Evolutionary conservation across 345 rosid species (phyloP).

Genomic region (Trapa incisa): DNA sequence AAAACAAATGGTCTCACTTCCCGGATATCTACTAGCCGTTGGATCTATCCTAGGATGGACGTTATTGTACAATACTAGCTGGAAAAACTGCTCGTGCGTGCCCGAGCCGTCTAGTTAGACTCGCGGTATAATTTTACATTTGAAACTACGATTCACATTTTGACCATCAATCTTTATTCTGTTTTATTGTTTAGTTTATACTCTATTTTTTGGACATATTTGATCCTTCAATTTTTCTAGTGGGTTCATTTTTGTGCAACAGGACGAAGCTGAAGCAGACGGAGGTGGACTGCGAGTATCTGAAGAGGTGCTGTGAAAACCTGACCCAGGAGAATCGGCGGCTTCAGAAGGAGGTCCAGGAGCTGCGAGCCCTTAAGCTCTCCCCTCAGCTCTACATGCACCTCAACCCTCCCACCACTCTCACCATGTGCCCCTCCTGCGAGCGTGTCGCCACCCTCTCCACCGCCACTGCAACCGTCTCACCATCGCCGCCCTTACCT

Average conservation of each 20-base stretch:
- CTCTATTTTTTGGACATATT: too few species aligned
- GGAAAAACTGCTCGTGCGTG: too few species aligned
- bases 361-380: constrained; percentile 9
- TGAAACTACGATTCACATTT: too few species aligned
- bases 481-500: not conserved
- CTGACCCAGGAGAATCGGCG: constrained; percentile 4
- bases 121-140: too few species aligned
- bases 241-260: not conserved
- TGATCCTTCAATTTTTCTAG: too few species aligned
- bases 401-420: constrained; percentile 10
- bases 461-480: not conserved
- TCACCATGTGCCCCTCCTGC: constrained; percentile 14
- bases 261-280: constrained; percentile 14
- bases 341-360: constrained; percentile 8
- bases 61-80: too few species aligned
- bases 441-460: constrained; percentile 8
- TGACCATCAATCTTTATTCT: too few species aligned
- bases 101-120: too few species aligned
- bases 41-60: too few species aligned
- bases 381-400: constrained; percentile 4
- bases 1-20: too few species aligned
- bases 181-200: too few species aligned
- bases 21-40: too few species aligned
- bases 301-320: constrained; percentile 10
- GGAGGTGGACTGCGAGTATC: constrained; percentile 10